Evolutionary conservation across 345 rosid genomes (phyloP), one percentile per base, ranked within the genome.

Genomic region (Euclidium syriacum): DNA sequence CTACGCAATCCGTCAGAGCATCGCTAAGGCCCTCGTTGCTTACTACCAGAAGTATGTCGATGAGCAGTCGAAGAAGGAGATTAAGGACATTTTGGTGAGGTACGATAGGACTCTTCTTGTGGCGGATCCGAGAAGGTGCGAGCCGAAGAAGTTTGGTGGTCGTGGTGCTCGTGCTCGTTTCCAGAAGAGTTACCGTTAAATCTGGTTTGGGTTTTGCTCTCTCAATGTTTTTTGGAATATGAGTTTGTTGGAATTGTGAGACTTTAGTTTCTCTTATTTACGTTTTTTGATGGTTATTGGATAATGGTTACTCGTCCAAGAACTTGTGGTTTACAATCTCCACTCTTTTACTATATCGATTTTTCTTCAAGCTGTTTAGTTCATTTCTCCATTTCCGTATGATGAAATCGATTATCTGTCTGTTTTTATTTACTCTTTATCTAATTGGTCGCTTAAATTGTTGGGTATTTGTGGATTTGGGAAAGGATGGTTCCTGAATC

Each of bases 131-230:
- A 77, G 96, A 60, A 58, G 95, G 53, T 89, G 96, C 57, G 96
- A 89, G 91, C 85, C 96, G 1, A 89, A 89, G 89, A 89, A 89
- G 83, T 89, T 89, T 6, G 96, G 96, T 58, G 96, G 96, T 32
- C 85, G 85, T 34, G 91, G 96, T 50, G 95, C 95, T 8, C 85
- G 96, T 49, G 79, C 95, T 17, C 85, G 96, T 74, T 89, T 86
- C 85, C 96, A 86, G 84, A 89, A 89, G 75, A 70, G 80, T 78
- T 89, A 89, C 79, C 96, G 96, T 89, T 89, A 70, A 77, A 22
- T 38, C 51, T 47, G 40, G 57, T 58, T 39, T 62, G 19, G 9
- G 7, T 23, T 40, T 18, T 27, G 4, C 4, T 4, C 10, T 69
- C 36, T 41, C 6, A 1, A 34, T 2, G 62, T 30, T 61, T 39